Conservation (phyloP, 352 stramenopile genomes). For the Phytophthora brassicae region DNA sequence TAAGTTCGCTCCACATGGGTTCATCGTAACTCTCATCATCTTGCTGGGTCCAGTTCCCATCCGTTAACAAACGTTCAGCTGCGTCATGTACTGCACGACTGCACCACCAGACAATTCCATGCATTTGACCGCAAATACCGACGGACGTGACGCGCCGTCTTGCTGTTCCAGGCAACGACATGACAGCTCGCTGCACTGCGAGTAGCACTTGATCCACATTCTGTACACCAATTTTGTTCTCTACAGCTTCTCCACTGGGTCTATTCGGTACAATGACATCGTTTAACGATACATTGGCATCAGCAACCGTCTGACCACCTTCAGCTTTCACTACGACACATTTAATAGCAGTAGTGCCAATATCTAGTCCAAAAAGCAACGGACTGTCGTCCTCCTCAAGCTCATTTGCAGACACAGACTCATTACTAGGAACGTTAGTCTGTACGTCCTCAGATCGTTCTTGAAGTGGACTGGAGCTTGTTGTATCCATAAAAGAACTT, state of each 20-base stretch:
- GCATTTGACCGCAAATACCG: slow-evolving; percentile 86
- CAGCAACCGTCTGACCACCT: slow-evolving; percentile 33
- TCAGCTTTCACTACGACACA: slow-evolving; percentile 51
- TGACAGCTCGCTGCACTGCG: slow-evolving; percentile 43
- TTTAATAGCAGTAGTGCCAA: slow-evolving; percentile 82
- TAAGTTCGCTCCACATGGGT: slow-evolving; percentile 55
- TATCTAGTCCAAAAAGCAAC: slow-evolving; percentile 62
- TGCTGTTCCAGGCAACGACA: slow-evolving; percentile 29
- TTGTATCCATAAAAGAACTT: neutral
- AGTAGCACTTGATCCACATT: slow-evolving; percentile 49
- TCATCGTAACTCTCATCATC: slow-evolving; percentile 17
- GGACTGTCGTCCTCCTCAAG: slow-evolving; percentile 21
- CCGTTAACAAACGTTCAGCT: slow-evolving; percentile 32
- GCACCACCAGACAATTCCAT: slow-evolving; percentile 85
- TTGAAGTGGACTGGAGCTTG: neutral
- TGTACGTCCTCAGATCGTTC: neutral
- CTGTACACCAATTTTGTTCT: slow-evolving; percentile 37
- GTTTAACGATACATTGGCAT: slow-evolving; percentile 37
- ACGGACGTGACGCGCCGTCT: slow-evolving; percentile 39
- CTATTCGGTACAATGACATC: slow-evolving; percentile 28
- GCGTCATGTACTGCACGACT: slow-evolving; percentile 37
- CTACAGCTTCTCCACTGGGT: slow-evolving; percentile 8
- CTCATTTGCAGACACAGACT: too few species aligned
- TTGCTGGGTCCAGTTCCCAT: slow-evolving; percentile 2
- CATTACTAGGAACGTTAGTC: too few species aligned